Conservation (phyloP, 108 stramenopile genomes). For the Cyclotella kingstonii region DNA sequence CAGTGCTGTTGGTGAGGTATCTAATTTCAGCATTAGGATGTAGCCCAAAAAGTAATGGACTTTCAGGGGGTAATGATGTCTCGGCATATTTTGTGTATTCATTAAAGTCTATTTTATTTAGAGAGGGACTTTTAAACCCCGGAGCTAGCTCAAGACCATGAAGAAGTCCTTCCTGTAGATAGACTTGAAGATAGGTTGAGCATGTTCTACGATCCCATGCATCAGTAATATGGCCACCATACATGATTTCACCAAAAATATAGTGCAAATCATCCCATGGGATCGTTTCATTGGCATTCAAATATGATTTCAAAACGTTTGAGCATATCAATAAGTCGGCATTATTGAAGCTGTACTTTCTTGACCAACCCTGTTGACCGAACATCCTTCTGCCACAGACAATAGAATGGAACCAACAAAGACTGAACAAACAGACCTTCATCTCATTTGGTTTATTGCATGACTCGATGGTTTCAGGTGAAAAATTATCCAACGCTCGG, state of each 20-base stretch:
- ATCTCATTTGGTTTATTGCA: slow-evolving; percentile 68
- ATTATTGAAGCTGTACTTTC: slow-evolving; percentile 75
- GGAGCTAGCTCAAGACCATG: slow-evolving; percentile 64
- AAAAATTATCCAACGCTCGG: slow-evolving; percentile 75
- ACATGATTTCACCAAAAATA: slow-evolving; percentile 89
- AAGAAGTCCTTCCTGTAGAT: slow-evolving; percentile 25
- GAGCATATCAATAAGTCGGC: slow-evolving; percentile 71
- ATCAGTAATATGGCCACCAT: slow-evolving; percentile 86
- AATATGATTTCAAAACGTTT: slow-evolving; percentile 61
- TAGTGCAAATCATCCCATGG: slow-evolving; percentile 85
- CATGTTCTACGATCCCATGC: slow-evolving; percentile 80
- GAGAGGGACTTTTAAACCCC: slow-evolving; percentile 64
- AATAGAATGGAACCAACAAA: slow-evolving; percentile 85
- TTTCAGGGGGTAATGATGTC: slow-evolving; percentile 59
- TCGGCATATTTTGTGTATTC: slow-evolving; percentile 59
- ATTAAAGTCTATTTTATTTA: slow-evolving; percentile 49
- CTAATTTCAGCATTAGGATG: slow-evolving; percentile 84
- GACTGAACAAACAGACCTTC: slow-evolving; percentile 74
- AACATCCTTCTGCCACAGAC: slow-evolving; percentile 77
- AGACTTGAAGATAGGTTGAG: slow-evolving; percentile 68
- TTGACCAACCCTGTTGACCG: slow-evolving; percentile 79
- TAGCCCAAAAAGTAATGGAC: slow-evolving; percentile 72
- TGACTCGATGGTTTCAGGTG: slow-evolving; percentile 41
- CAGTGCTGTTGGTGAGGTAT: slow-evolving; percentile 61
- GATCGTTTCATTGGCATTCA: slow-evolving; percentile 60